Base-by-base conservation (phyloP, 352 stramenopile species). In the Phytophthora sp. region DNA sequence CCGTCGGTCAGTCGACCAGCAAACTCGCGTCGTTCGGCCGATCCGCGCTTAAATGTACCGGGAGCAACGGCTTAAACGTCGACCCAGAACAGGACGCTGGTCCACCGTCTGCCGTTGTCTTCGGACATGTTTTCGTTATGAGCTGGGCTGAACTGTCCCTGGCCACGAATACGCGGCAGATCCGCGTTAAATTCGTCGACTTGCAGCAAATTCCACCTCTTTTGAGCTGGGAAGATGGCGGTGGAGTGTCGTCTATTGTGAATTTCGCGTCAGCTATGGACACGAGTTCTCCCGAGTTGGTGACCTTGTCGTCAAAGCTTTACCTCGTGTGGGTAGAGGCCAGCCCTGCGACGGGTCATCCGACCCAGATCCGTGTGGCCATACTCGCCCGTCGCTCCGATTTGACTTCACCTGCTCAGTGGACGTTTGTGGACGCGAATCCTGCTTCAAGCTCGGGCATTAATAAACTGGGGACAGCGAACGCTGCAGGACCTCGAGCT, bases 281-380 rank as follows among this genome's bases (percentile, higher is more conserved):
- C 16, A 81, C 79, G 0, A 82, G 26, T 3, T 44, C 54, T 0
- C 76, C 81, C 0, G 72, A 71, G 24, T 20, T 88, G 0, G 47
- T 82, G 1, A 35, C 39, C 0, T 63, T 79, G 5, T 38, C 38
- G 0, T 66, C 57, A 1, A 80, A 73, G 8, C 27, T 91, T 23
- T 89, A 90, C 39, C 15, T 82, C 1, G 54, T 76, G 1, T 93
- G 85, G 85, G 66, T 79, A 56, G 85, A 93, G 57, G 51, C 38
- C 0, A 80, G 67, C 21, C 8, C 46, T 20, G 63, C 27, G 3
- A 45, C 53, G 0, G 76, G 69, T 13, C 76, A 75, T 29, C 78
- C 76, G 0, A 77, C 70, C 0, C 82, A 88, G 47, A 80, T 91
- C 20, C 81, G 76, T 2, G 69, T 89, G 4, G 73, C 73, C 12